Evolutionary conservation across 2,329 filamentous ascomycete genomes (phyloP), one percentile per base, ranked within the genome.

Genomic region (Pseudocercospora cruenta): DNA sequence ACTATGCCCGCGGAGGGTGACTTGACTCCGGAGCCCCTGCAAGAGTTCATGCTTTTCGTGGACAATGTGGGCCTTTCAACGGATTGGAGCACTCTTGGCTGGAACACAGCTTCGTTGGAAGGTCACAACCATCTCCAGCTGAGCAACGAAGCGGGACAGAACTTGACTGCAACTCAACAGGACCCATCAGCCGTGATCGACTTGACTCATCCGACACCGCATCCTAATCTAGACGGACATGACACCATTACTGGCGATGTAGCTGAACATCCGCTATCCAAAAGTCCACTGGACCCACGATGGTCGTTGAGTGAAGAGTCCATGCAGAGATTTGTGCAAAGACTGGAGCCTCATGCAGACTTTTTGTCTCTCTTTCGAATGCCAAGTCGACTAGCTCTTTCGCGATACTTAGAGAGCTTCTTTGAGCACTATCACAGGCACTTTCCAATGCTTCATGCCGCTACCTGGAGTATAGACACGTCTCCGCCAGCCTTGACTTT

Each of bases 361-460:
- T 39, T 39, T 21, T n/a, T 58, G 7, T 9, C 36, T 7, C 8
- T 31, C 2, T 21, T n/a, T 24, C n/a, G 14, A 10, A 6, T 65
- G 2, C 63, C 63, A 21, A 61, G 58, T 43, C 53, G 54, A 7
- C 58, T 43, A 21, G 58, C 63, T 7, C 21, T 65, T n/a, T 58
- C 63, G 1, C 58, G 63, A 14, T 65, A 65, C 51, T 28, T 65
- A n/a, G 58, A 65, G 45, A 36, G 49, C 33, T 65, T 61, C 54
- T 33, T 49, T 8, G 58, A 60, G 21, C 43, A 31, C 22, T 78
- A 77, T 47, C 75, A 78, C 16, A 74, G 73, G 10, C 76, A 78
- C 59, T 75, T 76, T 16, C 76, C 76, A 0, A 77, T 77, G 62
- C 74, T 78, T 14, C 75, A 78, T 49, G 66, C 69, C 45, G 74